Conservation (phyloP, 768 basidiomycete genomes). For the Podaxis sp. region DNA sequence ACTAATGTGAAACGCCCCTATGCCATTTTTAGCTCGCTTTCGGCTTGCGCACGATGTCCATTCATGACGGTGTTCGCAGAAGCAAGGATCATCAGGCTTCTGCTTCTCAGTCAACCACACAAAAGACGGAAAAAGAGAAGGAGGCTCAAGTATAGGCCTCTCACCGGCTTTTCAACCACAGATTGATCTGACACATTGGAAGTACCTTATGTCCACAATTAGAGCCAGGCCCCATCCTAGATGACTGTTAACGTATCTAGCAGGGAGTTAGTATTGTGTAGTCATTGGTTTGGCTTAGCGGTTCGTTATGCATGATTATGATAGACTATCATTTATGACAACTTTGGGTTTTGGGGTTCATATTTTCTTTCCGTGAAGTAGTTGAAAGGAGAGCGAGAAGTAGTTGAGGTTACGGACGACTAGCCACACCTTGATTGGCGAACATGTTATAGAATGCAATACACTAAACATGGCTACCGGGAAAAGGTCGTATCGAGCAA, state of each 20-base stretch:
- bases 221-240: no score
- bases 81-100: slow-evolving; percentile 13
- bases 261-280: background rate
- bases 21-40: slow-evolving; percentile 37
- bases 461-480: background rate
- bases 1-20: slow-evolving; percentile 13
- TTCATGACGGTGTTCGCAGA: background rate
- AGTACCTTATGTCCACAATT: background rate
- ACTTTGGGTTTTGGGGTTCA: slow-evolving; percentile 7
- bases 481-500: background rate
- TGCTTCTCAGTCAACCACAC: slow-evolving; percentile 21
- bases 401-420: background rate
- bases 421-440: background rate
- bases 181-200: background rate
- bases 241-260: no score
- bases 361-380: background rate
- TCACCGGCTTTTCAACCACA: background rate
- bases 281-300: background rate
- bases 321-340: background rate
- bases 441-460: background rate
- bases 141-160: slow-evolving; percentile 7
- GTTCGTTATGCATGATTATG: background rate
- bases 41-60: slow-evolving; percentile 31
- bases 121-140: slow-evolving; percentile 14
- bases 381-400: background rate